Evolutionary conservation across 2,329 filamentous ascomycete genomes (phyloP).

Genomic region (Drechslerella dactyloides): DNA sequence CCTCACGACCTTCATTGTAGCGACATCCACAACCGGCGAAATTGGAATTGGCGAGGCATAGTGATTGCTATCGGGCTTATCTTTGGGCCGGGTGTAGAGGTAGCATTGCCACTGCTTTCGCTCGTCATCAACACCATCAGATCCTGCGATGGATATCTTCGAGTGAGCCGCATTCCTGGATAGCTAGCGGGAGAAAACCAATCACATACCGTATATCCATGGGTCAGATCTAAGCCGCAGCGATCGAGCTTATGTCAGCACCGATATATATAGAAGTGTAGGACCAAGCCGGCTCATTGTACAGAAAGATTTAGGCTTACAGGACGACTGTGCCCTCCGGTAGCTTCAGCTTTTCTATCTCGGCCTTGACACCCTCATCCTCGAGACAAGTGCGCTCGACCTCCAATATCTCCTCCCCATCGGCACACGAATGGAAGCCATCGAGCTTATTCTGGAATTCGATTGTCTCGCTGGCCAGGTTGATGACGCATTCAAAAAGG

Average conservation of each 20-base stretch:
- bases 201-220: slow-evolving; percentile 67
- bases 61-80: slow-evolving; percentile 70
- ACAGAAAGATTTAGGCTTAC: slow-evolving; percentile 15
- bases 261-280: neutral
- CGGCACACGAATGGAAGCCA: slow-evolving; percentile 67
- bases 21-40: slow-evolving; percentile 70
- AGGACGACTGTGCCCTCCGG: slow-evolving; percentile 67
- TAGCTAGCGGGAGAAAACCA: too few species aligned
- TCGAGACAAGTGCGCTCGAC: slow-evolving; percentile 66
- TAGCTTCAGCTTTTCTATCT: slow-evolving; percentile 68
- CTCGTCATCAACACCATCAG: slow-evolving; percentile 63
- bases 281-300: too few species aligned
- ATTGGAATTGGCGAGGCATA: slow-evolving; percentile 73
- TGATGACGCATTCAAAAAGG: slow-evolving; percentile 57
- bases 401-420: slow-evolving; percentile 67
- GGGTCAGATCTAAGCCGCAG: slow-evolving; percentile 62
- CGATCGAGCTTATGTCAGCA: neutral
- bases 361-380: slow-evolving; percentile 66
- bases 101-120: slow-evolving; percentile 69
- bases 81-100: slow-evolving; percentile 69
- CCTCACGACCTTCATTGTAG: slow-evolving; percentile 69
- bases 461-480: slow-evolving; percentile 63
- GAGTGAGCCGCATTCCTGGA: neutral
- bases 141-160: slow-evolving; percentile 57
- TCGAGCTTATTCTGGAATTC: slow-evolving; percentile 67